Evolutionary conservation across 225 moss, liverwort and hornwort genomes (phyloP).

Genomic region (Climacium dendroides): DNA sequence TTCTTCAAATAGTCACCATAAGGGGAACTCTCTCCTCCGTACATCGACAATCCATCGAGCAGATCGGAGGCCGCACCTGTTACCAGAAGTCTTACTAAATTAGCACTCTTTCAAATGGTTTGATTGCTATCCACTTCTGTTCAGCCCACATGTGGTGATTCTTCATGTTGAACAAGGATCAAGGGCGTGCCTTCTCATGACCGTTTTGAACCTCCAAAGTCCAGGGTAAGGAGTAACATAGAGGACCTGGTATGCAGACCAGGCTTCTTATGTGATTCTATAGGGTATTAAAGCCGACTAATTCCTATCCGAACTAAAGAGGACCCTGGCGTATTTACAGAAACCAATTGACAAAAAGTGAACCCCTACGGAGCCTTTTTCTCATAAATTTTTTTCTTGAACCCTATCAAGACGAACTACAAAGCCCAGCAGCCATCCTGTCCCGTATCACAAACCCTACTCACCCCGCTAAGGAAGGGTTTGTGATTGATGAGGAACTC

Average conservation of each 20-base stretch:
- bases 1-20: slow-evolving; percentile 21
- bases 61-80: slow-evolving; percentile 34
- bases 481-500: neutral
- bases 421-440: neutral
- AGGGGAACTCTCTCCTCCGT: slow-evolving; percentile 20
- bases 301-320: neutral
- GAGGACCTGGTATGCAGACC: neutral
- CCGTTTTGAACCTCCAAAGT: neutral
- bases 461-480: neutral
- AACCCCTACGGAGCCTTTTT: neutral
- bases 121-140: neutral
- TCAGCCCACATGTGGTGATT: neutral
- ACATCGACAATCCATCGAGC: slow-evolving; percentile 31
- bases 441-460: neutral
- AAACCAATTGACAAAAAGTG: neutral
- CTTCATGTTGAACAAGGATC: neutral
- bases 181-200: neutral
- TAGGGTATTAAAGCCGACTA: neutral
- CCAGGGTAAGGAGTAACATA: neutral
- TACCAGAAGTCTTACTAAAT: neutral
- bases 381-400: neutral
- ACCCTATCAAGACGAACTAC: neutral
- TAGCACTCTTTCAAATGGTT: neutral
- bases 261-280: no score
- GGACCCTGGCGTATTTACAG: neutral